Evolutionary conservation across 176 grass and related monocot genomes (phyloP), one percentile per base, ranked within the genome.

Genomic region (Rhipidocladum racemiflorum): DNA sequence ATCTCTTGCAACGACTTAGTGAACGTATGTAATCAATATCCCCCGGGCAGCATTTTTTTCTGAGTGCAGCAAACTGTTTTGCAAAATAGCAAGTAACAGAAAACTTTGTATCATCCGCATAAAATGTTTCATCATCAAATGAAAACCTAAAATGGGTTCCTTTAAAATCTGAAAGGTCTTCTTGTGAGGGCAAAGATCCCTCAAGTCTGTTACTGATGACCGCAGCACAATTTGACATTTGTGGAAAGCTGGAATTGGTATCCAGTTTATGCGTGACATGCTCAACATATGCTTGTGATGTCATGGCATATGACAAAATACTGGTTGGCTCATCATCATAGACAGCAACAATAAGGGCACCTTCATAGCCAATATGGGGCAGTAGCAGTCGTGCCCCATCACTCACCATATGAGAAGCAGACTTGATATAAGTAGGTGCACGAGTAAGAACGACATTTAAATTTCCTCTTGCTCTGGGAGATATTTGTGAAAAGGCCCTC

Each of bases 291-390:
- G 84, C 86, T 78, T 86, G 79, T 15, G 92, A 91, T 9, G 80
- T 84, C 86, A 97, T 83, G 49, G 81, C 90, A 82, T 97, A 94
- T 43, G 92, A 92, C 68, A 97, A 82, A 74, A 94, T 87, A 61
- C 95, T 94, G 53, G 92, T 91, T 40, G 92, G 92, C 75, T 97
- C 95, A 16, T 94, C 88, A 86, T 97, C 92, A 91, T 97, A 97
- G 29, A 97, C 86, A 74, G 92, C 75, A 85, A 97, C 78, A 65
- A 83, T 78, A 80, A 78, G 71, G 70, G 87, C 79, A 87, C 93
- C 77, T 83, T 82, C 84, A 55, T 61, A 86, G 67, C 80, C 64
- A 64, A 78, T 79, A 83, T 90, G 92, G 57, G 92, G 94, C 32
- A 92, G 80, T 55, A 97, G 79, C 64, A 97, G 44, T 21, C 95